Evolutionary conservation across 2,329 filamentous ascomycete genomes (phyloP).

Genomic region (Diaporthe amygdali): DNA sequence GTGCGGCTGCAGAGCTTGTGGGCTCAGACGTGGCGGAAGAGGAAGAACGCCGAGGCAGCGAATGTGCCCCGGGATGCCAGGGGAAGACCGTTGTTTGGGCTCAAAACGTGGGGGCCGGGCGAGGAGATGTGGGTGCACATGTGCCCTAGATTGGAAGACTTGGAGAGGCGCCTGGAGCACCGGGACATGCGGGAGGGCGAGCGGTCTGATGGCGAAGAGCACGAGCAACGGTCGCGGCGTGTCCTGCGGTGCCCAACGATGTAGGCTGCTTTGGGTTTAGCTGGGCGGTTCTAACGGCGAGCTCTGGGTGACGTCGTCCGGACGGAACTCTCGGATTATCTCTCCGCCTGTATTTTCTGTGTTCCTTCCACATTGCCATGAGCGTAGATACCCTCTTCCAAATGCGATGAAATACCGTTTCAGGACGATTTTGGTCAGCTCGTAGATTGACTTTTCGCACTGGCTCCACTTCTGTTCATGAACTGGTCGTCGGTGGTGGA

Average conservation of each 20-base stretch:
- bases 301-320: neutral
- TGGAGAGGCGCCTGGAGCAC: slow-evolving; percentile 27
- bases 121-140: slow-evolving; percentile 40
- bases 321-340: neutral
- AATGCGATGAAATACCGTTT: neutral
- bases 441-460: neutral
- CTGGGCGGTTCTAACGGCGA: neutral
- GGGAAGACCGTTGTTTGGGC: slow-evolving; percentile 41
- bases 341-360: neutral
- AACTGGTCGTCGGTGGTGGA: neutral
- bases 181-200: neutral
- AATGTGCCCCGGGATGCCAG: slow-evolving; percentile 41
- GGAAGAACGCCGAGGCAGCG: slow-evolving; percentile 40
- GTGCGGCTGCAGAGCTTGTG: slow-evolving; percentile 52
- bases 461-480: neutral
- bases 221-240: neutral
- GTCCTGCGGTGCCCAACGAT: neutral
- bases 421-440: neutral
- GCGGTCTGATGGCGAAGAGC: neutral
- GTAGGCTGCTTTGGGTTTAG: neutral
- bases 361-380: neutral
- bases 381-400: neutral
- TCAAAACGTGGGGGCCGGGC: slow-evolving; percentile 36
- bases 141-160: slow-evolving; percentile 32
- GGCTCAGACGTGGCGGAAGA: slow-evolving; percentile 20